These are phyloP conservation scores for Pneumocystis jirovecii DNA, from an alignment of 1,139 yeast genomes.

Conservation along the genomic window DNA sequence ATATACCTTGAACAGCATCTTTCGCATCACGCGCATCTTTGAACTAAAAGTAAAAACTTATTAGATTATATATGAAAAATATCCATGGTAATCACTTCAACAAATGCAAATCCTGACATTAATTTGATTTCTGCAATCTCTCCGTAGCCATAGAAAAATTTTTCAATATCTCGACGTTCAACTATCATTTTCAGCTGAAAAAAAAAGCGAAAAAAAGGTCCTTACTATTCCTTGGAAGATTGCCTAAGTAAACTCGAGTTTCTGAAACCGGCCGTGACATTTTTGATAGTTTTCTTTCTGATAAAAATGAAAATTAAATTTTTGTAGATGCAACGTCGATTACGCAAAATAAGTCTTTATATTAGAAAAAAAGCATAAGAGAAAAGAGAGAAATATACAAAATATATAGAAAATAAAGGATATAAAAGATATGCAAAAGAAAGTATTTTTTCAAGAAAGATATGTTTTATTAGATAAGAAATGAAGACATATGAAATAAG, in stretches of 20 bases:
- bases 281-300: neutral
- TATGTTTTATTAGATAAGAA: neutral
- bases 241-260: neutral
- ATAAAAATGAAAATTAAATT: neutral
- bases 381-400: neutral
- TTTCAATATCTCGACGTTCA: constrained; percentile 14
- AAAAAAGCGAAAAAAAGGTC: neutral
- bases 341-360: neutral
- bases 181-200: constrained; percentile 5
- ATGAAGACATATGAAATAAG: neutral
- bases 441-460: neutral
- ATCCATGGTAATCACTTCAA: constrained; percentile 1
- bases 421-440: neutral
- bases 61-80: neutral
- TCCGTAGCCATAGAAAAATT: constrained; percentile 17
- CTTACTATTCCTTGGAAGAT: neutral
- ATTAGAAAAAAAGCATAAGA: neutral
- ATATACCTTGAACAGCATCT: constrained; percentile 18
- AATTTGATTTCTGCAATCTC: constrained; percentile 16
- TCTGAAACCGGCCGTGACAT: neutral
- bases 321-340: neutral
- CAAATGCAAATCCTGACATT: constrained; percentile 18
- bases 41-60: constrained; percentile 10
- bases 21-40: constrained; percentile 19
- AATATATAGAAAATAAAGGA: neutral